Percentiles rank a stretch among this genome's conserved stretches.
Evolutionary conservation across 345 rosid genomes (phyloP).

Genomic region (Brassica rapa): DNA sequence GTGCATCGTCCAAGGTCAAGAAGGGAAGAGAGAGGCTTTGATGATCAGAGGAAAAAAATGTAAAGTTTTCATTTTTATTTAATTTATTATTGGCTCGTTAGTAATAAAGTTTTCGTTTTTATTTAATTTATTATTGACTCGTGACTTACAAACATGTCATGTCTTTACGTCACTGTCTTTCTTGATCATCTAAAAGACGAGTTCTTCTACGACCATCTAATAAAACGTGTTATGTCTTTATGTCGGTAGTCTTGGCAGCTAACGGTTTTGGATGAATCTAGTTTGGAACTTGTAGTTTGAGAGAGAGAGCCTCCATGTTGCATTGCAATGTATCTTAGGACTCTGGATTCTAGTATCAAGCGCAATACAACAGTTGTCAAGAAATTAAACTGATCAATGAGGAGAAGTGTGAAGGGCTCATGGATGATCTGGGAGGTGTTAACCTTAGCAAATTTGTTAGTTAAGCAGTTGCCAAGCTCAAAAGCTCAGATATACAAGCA

Average conservation of each 20-base stretch:
- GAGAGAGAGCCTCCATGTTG: conserved; percentile 36
- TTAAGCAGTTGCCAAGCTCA: conserved; percentile 93
- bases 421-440: conserved; percentile 83
- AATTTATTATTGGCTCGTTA: neutral
- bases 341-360: conserved; percentile 92
- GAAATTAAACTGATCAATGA: conserved; percentile 92
- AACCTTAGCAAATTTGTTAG: conserved; percentile 94
- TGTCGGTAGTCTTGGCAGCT: neutral
- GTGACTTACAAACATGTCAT: neutral
- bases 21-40: conserved; percentile 1
- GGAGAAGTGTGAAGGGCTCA: conserved; percentile 82
- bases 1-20: conserved; percentile 14
- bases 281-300: conserved; percentile 18
- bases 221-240: neutral
- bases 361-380: conserved; percentile 94
- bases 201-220: neutral
- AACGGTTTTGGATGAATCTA: neutral
- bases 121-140: neutral
- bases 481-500: conserved; percentile 87
- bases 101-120: neutral
- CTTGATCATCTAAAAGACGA: neutral
- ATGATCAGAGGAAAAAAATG: neutral
- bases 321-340: conserved; percentile 88
- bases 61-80: neutral
- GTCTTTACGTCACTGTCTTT: neutral